These are phyloP conservation scores for Gnaphalium uliginosum DNA, from an alignment of 129 eudicot species.

Conservation along the genomic window DNA sequence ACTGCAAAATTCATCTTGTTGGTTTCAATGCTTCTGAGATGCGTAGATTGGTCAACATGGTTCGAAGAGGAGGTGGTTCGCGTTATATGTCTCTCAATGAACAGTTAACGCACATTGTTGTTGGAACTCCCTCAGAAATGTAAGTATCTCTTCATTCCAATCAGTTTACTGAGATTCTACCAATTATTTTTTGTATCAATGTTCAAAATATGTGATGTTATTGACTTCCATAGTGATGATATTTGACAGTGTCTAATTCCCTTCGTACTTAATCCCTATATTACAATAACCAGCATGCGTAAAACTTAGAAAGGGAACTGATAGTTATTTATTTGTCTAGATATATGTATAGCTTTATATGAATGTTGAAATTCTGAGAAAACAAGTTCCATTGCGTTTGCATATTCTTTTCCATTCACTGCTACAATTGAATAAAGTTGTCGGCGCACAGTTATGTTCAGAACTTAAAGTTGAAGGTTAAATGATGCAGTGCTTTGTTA, in stretches of 20 bases:
- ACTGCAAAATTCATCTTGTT: conserved; percentile 77
- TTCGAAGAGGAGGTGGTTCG: conserved; percentile 95
- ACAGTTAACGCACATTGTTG: conserved; percentile 84
- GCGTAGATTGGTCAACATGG: conserved; percentile 78
- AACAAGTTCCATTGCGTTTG: neutral
- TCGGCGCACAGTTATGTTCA: neutral
- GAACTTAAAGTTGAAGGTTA: neutral
- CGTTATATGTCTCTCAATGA: conserved; percentile 77
- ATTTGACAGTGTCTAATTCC: neutral
- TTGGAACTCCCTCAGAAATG: conserved; percentile 87
- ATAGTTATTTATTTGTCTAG: too few species aligned
- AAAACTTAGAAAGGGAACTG: too few species aligned
- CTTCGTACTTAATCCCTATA: neutral
- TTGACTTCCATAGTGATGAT: conserved; percentile 17
- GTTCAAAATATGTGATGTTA: conserved; percentile 5
- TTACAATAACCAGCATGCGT: neutral
- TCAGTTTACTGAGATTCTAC: neutral
- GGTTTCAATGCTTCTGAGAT: conserved; percentile 77
- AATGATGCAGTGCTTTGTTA: neutral
- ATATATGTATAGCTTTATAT: too few species aligned
- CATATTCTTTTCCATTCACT: neutral
- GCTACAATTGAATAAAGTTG: conserved; percentile 4
- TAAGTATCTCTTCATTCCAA: conserved; percentile 35
- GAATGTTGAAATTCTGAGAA: neutral
- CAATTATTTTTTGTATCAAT: neutral